phyloP scores from a whole-genome alignment of 2,329 filamentous ascomycete species.

The Diaporthe aspalathi region DNA sequence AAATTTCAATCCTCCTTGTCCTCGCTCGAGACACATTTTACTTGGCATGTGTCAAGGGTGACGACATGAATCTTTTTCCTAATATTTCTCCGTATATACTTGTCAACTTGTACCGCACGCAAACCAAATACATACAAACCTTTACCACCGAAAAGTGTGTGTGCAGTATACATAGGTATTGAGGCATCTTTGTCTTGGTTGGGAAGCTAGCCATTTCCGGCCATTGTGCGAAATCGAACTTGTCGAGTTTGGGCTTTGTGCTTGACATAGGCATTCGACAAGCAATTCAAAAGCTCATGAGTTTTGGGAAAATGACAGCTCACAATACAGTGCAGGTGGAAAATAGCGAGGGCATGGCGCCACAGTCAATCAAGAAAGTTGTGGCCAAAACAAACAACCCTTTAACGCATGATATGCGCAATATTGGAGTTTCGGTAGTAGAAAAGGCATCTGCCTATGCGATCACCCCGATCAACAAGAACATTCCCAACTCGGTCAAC shows the following conservation, averaged over 20 bases:
- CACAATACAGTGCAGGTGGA: background rate
- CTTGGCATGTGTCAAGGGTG: too few relatives aligned
- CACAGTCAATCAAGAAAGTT: background rate
- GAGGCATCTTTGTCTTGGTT: background rate
- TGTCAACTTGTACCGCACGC: background rate
- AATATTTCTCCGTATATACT: background rate
- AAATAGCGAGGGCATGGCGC: too few relatives aligned
- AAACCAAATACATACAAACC: background rate
- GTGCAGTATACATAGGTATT: too few relatives aligned
- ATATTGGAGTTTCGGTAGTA: background rate
- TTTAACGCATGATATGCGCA: too few relatives aligned
- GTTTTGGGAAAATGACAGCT: fast-evolving
- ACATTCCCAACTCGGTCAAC: background rate
- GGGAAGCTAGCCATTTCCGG: background rate
- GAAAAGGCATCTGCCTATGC: background rate
- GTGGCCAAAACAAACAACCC: too few relatives aligned
- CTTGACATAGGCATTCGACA: background rate
- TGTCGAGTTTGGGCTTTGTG: background rate
- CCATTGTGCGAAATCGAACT: fast-evolving
- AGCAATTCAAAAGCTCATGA: background rate
- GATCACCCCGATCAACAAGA: fast-evolving
- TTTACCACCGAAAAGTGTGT: too few relatives aligned
- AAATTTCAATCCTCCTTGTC: too few relatives aligned
- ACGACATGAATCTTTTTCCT: too few relatives aligned
- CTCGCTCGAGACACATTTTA: too few relatives aligned